These are phyloP conservation scores for Gastrodia elata DNA, from an alignment of 106 monocot species.

Conservation along the genomic window DNA sequence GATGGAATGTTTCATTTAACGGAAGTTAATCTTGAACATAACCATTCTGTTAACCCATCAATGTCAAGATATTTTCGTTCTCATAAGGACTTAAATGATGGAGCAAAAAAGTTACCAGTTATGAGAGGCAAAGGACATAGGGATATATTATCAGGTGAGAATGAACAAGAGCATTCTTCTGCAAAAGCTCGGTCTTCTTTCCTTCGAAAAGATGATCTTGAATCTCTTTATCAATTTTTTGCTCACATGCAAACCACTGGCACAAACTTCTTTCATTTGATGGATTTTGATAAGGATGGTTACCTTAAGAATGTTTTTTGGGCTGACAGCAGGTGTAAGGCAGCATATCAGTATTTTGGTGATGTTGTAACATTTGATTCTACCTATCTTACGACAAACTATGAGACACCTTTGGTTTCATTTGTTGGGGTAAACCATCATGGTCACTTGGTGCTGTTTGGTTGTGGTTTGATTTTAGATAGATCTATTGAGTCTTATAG, in stretches of 20 bases:
- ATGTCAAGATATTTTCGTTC: conserved; percentile 40
- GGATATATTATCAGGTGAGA: conserved; percentile 15
- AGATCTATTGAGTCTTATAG: conserved; percentile 14
- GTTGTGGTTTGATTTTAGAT: conserved; percentile 34
- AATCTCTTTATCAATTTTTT: conserved; percentile 31
- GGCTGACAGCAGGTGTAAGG: conserved; percentile 36
- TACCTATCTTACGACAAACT: conserved; percentile 21
- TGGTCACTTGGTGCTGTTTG: conserved; percentile 36
- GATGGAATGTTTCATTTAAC: conserved; percentile 44
- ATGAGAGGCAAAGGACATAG: conserved; percentile 22
- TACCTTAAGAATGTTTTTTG: conserved; percentile 36
- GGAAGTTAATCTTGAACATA: conserved; percentile 43
- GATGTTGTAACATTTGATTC: conserved; percentile 40
- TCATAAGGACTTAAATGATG: conserved; percentile 29
- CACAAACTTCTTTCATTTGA: conserved; percentile 41
- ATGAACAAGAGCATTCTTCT: conserved; percentile 20
- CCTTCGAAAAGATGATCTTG: conserved; percentile 19
- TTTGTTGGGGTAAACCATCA: conserved; percentile 41
- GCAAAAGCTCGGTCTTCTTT: conserved; percentile 10
- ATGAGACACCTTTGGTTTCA: conserved; percentile 31
- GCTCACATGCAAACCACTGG: conserved; percentile 23
- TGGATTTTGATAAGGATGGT: conserved; percentile 31
- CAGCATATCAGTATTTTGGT: conserved; percentile 29
- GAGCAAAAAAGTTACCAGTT: conserved; percentile 26
- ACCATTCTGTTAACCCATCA: conserved; percentile 43